Conservation (phyloP, 805 yeast species). For the Lipomyces yamadae region DNA sequence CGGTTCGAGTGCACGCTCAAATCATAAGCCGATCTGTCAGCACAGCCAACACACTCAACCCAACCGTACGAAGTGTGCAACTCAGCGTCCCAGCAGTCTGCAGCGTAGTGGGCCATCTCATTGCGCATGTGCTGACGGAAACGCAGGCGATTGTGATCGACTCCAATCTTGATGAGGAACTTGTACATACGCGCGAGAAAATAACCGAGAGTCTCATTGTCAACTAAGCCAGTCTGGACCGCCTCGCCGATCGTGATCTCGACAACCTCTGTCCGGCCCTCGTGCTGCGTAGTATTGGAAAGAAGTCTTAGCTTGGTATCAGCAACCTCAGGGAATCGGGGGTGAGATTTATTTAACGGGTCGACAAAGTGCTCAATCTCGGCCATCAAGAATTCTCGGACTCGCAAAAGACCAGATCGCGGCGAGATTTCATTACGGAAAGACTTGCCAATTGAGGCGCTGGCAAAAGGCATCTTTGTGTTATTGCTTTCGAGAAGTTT, state of each 20-base stretch:
- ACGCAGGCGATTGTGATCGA: conserved; percentile 78
- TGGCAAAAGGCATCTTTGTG: conserved; percentile 98
- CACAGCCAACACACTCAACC: conserved; percentile 99
- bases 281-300: conserved; percentile 85
- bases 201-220: conserved; percentile 96
- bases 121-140: conserved; percentile 98
- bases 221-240: conserved; percentile 83
- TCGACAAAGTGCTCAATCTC: conserved; percentile 99
- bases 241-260: conserved; percentile 86
- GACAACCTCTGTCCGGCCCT: conserved; percentile 73
- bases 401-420: conserved; percentile 95
- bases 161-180: conserved; percentile 88
- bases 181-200: conserved; percentile 90
- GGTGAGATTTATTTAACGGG: conserved; percentile 83
- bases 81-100: conserved; percentile 99
- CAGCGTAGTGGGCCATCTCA: conserved; percentile 99
- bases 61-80: conserved; percentile 95
- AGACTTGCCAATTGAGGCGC: conserved; percentile 97
- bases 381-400: conserved; percentile 98
- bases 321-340: conserved; percentile 74
- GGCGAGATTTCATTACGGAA: conserved; percentile 99
- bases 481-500: conserved; percentile 94
- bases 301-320: conserved; percentile 75
- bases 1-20: conserved; percentile 92
- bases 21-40: conserved; percentile 98